A percentile compares a stretch with the other conserved stretches of the same genome.
phyloP scores from a whole-genome alignment of 208 protist species.

The Leishmania amazonensis region DNA sequence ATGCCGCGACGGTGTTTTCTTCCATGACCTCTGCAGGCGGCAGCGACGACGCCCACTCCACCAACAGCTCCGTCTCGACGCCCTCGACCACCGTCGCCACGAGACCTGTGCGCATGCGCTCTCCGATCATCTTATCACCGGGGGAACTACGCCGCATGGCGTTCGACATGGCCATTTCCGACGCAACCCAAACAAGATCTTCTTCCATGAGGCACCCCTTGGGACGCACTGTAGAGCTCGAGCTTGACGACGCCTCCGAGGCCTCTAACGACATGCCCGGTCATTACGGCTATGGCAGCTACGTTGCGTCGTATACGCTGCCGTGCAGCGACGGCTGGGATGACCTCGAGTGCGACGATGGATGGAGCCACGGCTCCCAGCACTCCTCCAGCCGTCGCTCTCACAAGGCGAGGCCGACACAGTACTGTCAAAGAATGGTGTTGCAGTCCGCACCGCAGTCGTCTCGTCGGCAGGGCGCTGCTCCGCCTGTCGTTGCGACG shows the following conservation, averaged over 20 bases:
- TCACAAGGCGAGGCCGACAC: not conserved
- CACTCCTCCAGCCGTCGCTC: not conserved
- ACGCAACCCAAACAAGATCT: not conserved
- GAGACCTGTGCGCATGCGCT: conserved; percentile 6
- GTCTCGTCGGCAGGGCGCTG: not conserved
- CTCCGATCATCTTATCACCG: conserved; percentile 26
- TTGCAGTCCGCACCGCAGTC: not conserved
- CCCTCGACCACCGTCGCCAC: conserved; percentile 19
- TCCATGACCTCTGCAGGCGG: not conserved
- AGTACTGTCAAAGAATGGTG: not conserved
- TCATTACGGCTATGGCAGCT: conserved; percentile 5
- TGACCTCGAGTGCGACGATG: not conserved
- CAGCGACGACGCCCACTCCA: not conserved
- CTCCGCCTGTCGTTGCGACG: not conserved
- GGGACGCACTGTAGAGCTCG: not conserved
- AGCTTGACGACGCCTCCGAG: not conserved
- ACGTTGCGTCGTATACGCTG: conserved; percentile 13
- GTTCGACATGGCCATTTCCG: not conserved
- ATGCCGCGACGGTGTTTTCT: not conserved
- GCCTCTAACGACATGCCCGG: not conserved
- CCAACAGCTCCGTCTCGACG: not conserved
- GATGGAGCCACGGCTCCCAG: not conserved
- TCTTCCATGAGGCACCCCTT: not conserved
- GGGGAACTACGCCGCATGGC: conserved; percentile 16
- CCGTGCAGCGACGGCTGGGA: not conserved